Conservation (phyloP, 441 rosid species). For the Gossypium trilobum region DNA sequence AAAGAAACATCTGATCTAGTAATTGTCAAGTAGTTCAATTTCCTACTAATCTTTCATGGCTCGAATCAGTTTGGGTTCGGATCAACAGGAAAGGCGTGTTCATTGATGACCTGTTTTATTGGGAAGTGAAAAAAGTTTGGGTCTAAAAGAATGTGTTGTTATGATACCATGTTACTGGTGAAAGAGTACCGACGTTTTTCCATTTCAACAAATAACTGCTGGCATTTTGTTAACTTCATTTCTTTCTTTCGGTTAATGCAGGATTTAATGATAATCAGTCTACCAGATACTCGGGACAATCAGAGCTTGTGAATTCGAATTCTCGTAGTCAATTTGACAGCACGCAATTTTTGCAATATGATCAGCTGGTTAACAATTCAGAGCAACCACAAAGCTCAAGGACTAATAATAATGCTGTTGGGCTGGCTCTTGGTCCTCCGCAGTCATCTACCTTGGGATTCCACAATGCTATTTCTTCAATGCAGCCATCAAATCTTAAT, state of each 20-base stretch:
- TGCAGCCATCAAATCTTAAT: conserved; percentile 41
- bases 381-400: conserved; percentile 41
- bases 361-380: conserved; percentile 43
- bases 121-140: neutral
- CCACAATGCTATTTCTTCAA: conserved; percentile 40
- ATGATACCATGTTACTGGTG: too few species aligned
- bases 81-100: neutral
- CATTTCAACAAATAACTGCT: neutral
- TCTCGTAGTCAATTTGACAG: conserved; percentile 22
- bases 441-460: conserved; percentile 48
- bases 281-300: conserved; percentile 39
- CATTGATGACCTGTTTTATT: neutral
- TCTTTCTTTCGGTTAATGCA: conserved; percentile 20
- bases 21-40: neutral
- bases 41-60: neutral
- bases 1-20: neutral
- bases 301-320: conserved; percentile 49
- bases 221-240: neutral
- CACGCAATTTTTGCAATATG: conserved; percentile 31
- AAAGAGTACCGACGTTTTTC: too few species aligned
- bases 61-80: neutral
- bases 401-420: conserved; percentile 38
- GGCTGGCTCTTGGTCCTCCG: conserved; percentile 74
- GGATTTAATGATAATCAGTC: conserved; percentile 52
- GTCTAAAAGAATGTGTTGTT: neutral